phyloP scores from a whole-genome alignment of 192 early-diverging fungal species.

The Physocladia obscura region DNA sequence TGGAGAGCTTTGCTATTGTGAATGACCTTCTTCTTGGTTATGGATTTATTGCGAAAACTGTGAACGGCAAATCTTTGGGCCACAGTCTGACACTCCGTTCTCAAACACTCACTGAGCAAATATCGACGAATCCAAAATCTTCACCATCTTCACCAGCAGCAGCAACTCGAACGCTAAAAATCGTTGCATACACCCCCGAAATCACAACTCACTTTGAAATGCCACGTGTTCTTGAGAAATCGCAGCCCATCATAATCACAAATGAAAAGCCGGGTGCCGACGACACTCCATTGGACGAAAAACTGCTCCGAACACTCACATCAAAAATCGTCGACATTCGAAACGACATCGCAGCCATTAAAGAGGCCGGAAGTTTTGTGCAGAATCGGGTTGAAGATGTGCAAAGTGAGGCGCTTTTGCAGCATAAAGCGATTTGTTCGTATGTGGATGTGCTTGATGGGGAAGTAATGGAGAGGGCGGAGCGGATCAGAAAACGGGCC shows the following conservation, averaged over 20 bases:
- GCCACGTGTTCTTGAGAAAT: neutral
- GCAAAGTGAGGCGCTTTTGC: constrained; percentile 9
- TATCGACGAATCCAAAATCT: neutral
- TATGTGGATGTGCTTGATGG: neutral
- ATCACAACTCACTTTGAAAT: constrained; percentile 14
- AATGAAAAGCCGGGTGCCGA: neutral
- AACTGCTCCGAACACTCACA: neutral
- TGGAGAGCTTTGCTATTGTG: constrained; percentile 5
- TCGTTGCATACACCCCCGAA: neutral
- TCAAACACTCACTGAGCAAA: too few relatives aligned
- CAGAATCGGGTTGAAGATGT: constrained; percentile 20
- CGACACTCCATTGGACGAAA: neutral
- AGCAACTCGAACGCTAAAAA: neutral
- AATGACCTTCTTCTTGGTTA: constrained; percentile 13
- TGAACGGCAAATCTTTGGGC: neutral
- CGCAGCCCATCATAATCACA: neutral
- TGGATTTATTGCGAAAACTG: neutral
- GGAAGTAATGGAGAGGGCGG: neutral
- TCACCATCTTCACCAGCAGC: neutral
- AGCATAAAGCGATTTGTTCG: neutral
- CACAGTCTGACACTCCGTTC: neutral
- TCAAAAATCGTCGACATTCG: constrained; percentile 4
- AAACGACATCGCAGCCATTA: neutral
- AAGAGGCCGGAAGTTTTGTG: neutral
- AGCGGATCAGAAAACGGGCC: neutral